Conservation (phyloP, 2,329 filamentous ascomycete genomes). For the Trichoderma hamatum region DNA sequence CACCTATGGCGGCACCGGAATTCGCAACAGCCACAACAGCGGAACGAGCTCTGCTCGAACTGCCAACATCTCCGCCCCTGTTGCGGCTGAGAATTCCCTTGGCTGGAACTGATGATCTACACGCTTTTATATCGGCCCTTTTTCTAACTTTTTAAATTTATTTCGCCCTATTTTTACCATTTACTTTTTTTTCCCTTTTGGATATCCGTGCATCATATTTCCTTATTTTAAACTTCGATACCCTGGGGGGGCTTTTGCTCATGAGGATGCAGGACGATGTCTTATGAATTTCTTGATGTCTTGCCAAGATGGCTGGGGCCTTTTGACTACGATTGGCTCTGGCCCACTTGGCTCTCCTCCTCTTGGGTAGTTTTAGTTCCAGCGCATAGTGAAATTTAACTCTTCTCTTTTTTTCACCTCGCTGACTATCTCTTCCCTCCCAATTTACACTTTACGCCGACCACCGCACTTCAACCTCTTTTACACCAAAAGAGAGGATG, state of each 20-base stretch:
- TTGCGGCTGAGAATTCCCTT: slow-evolving; percentile 91
- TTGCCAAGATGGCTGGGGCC: slow-evolving; percentile 8
- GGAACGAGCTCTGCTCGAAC: slow-evolving; percentile 60
- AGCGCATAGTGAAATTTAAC: slow-evolving; percentile 1
- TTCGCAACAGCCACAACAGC: slow-evolving; percentile 66
- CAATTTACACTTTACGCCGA: slow-evolving; percentile 21
- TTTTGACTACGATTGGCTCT: background rate
- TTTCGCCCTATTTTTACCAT: slow-evolving; percentile 30
- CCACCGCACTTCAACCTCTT: background rate
- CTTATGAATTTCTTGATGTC: slow-evolving; percentile 15
- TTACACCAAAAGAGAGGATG: slow-evolving; percentile 8
- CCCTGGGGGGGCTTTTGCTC: slow-evolving; percentile 36
- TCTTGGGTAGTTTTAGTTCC: slow-evolving; percentile 9
- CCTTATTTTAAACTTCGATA: slow-evolving; percentile 37
- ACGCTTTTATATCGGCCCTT: slow-evolving; percentile 27
- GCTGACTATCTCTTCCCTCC: slow-evolving; percentile 19
- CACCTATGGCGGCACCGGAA: slow-evolving; percentile 55
- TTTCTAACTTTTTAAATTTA: slow-evolving; percentile 27
- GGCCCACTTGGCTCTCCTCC: background rate
- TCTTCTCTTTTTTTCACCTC: background rate
- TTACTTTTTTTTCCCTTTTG: slow-evolving; percentile 31
- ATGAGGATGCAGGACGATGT: slow-evolving; percentile 19
- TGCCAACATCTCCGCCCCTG: slow-evolving; percentile 79
- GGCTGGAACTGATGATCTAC: slow-evolving; percentile 75
- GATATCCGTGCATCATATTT: slow-evolving; percentile 29